phyloP scores from a whole-genome alignment of 2,329 filamentous ascomycete species.

The Venturia aucupariae region DNA sequence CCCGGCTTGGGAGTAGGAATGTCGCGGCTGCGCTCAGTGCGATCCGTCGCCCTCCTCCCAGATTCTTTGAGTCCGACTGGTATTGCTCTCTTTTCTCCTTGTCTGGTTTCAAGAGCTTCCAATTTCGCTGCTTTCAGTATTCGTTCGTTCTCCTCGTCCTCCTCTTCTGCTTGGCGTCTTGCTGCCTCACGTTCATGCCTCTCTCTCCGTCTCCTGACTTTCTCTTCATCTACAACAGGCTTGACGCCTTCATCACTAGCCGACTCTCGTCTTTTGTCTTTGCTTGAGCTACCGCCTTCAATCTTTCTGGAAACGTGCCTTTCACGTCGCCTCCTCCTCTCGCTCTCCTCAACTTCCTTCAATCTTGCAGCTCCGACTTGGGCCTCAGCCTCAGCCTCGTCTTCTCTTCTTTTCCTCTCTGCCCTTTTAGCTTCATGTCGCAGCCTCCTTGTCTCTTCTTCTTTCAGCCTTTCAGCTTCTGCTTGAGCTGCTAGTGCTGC shows the following conservation, averaged over 20 bases:
- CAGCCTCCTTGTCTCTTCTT: constrained; percentile 5
- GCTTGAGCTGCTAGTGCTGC: not conserved
- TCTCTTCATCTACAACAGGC: constrained; percentile 8
- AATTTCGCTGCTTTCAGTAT: constrained; percentile 3
- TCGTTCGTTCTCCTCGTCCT: constrained; percentile 7
- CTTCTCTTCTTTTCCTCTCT: constrained; percentile 1
- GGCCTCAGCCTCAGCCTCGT: not conserved
- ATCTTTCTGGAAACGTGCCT: not conserved
- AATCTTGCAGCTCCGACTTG: not conserved
- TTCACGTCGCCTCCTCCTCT: constrained; percentile 4
- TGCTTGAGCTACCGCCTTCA: not conserved
- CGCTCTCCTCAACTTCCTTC: not conserved
- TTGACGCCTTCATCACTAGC: not conserved
- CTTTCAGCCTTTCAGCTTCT: not conserved
- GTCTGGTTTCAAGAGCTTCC: constrained; percentile 4
- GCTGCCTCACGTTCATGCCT: constrained; percentile 11
- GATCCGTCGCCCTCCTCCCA: constrained; percentile 8
- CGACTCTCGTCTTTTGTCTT: not conserved
- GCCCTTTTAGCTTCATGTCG: constrained; percentile 3
- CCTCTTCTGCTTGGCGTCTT: constrained; percentile 11
- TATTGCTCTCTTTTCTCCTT: not conserved
- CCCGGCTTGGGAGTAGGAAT: constrained; percentile 8
- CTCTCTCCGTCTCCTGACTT: not conserved
- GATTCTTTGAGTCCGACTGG: constrained; percentile 4
- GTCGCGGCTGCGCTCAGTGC: constrained; percentile 1